Percentiles rank a stretch among this genome's conserved stretches.
These are phyloP conservation scores for Scutellaria baicalensis DNA, from an alignment of 257 asterid genomes.

Conservation along the genomic window DNA sequence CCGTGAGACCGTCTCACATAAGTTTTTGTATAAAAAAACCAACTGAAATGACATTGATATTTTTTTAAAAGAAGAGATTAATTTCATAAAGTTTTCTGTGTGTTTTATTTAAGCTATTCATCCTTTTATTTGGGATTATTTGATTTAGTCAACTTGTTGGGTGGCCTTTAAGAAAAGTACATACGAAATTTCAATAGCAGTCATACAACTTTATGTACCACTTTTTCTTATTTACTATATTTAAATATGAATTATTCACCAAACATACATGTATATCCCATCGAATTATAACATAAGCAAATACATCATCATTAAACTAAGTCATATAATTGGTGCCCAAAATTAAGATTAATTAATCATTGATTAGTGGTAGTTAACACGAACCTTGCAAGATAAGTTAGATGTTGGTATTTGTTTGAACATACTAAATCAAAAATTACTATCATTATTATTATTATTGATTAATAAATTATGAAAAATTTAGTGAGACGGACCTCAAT, in stretches of 20 bases:
- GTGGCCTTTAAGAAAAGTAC: neutral
- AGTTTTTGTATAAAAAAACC: too few relatives aligned
- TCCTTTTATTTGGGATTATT: neutral
- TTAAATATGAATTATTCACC: neutral
- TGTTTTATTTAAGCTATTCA: too few relatives aligned
- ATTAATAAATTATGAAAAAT: too few relatives aligned
- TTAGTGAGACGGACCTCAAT: too few relatives aligned
- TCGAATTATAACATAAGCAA: constrained; percentile 10
- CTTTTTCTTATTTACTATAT: neutral
- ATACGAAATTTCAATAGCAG: constrained; percentile 7
- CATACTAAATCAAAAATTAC: neutral
- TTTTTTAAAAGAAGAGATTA: too few relatives aligned
- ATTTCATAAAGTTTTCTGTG: neutral
- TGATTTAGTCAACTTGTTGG: constrained; percentile 10
- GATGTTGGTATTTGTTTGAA: neutral
- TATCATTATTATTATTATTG: too few relatives aligned
- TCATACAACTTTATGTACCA: neutral
- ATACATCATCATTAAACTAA: constrained; percentile 17
- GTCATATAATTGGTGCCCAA: constrained; percentile 24
- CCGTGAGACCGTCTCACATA: too few relatives aligned
- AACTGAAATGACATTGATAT: too few relatives aligned
- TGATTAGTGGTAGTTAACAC: neutral
- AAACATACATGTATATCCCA: neutral
- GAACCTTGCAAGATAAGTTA: constrained; percentile 23
- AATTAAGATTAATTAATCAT: neutral